Evolutionary conservation across 495 filamentous ascomycete species (phyloP).

Genomic region (Hyphodiscus hymeniophilus): DNA sequence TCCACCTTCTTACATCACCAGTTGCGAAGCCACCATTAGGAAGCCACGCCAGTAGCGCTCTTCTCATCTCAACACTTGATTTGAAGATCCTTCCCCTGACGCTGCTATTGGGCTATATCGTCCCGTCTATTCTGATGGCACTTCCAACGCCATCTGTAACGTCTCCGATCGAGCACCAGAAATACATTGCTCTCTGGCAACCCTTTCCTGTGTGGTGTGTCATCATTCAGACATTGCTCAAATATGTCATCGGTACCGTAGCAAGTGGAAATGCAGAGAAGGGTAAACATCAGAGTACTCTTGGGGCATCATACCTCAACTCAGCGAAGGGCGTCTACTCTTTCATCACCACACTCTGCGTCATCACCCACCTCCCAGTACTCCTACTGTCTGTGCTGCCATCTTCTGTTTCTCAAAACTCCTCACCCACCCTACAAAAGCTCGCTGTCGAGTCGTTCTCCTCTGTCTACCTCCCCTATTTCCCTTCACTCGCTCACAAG

Average conservation of each 20-base stretch:
- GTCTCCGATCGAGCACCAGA: slow-evolving; percentile 42
- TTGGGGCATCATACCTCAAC: slow-evolving; percentile 25
- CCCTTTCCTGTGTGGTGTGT: slow-evolving; percentile 45
- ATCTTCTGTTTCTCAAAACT: slow-evolving; percentile 34
- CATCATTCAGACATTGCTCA: slow-evolving; percentile 18
- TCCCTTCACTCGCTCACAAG: slow-evolving; percentile 23
- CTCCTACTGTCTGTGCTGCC: slow-evolving; percentile 38
- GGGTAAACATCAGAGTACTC: slow-evolving; percentile 11
- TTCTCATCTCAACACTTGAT: slow-evolving; percentile 39
- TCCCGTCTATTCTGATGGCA: slow-evolving; percentile 44
- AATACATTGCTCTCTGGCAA: slow-evolving; percentile 52
- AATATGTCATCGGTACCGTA: background rate
- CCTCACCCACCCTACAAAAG: slow-evolving; percentile 8
- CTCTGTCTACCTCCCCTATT: slow-evolving; percentile 23
- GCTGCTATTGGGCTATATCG: slow-evolving; percentile 39
- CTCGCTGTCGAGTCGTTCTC: slow-evolving; percentile 37
- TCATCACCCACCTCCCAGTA: slow-evolving; percentile 34
- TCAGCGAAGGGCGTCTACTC: slow-evolving; percentile 44
- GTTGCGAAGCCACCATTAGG: slow-evolving; percentile 33
- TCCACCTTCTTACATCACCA: slow-evolving; percentile 47
- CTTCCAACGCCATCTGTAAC: slow-evolving; percentile 40
- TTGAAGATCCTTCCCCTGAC: slow-evolving; percentile 38
- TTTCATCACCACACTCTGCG: slow-evolving; percentile 40
- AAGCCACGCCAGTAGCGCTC: slow-evolving; percentile 29
- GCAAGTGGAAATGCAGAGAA: slow-evolving; percentile 19